Conservation (phyloP, 805 yeast species). For the Schizosaccharomyces cryophilus region DNA sequence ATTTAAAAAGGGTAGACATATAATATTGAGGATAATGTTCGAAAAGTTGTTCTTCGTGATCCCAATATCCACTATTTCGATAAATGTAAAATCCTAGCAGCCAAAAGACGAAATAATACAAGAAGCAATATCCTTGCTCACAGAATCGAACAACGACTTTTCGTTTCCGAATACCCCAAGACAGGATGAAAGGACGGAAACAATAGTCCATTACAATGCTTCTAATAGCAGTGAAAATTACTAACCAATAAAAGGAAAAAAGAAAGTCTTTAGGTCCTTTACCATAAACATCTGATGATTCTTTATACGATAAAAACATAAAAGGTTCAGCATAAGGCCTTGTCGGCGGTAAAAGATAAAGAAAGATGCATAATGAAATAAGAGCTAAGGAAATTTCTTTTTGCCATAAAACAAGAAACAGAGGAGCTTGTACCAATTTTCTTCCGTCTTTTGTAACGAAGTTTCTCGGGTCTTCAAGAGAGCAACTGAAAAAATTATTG, state of each 20-base stretch:
- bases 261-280: constrained; percentile 7
- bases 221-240: constrained; percentile 33
- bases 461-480: not conserved
- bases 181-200: constrained; percentile 31
- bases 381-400: not conserved
- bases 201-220: constrained; percentile 33
- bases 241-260: constrained; percentile 27
- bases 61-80: not conserved
- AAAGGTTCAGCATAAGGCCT: constrained; percentile 12
- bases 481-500: not conserved
- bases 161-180: constrained; percentile 20
- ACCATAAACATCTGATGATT: not conserved
- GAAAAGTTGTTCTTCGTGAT: not conserved
- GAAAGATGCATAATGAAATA: not conserved
- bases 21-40: constrained; percentile 45
- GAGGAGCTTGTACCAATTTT: not conserved
- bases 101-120: constrained; percentile 32
- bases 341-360: constrained; percentile 9
- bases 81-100: not conserved
- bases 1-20: constrained; percentile 29
- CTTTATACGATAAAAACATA: constrained; percentile 18
- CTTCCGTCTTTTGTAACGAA: not conserved
- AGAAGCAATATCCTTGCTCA: constrained; percentile 62
- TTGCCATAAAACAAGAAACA: not conserved
- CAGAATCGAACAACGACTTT: constrained; percentile 46